Evolutionary conservation across 225 moss, liverwort and hornwort species (phyloP).

Genomic region (Marchantia paleacea): DNA sequence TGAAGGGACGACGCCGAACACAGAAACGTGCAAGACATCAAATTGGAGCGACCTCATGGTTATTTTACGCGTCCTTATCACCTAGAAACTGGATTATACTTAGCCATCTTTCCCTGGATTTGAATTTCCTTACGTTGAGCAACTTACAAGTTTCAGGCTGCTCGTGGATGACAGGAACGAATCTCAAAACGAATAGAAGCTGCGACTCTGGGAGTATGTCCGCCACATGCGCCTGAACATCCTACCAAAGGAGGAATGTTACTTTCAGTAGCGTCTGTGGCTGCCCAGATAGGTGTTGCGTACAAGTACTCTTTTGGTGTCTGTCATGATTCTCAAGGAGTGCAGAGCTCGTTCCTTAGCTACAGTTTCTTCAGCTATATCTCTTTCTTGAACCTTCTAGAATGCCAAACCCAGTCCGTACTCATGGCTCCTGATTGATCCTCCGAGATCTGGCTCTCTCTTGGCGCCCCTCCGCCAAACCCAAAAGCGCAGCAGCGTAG

Average conservation of each 20-base stretch:
- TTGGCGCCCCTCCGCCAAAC: not conserved
- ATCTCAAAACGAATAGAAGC: not conserved
- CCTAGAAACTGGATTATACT: not conserved
- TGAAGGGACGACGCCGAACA: not conserved
- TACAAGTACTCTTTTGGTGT: not conserved
- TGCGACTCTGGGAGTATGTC: not conserved
- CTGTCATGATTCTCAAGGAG: not conserved
- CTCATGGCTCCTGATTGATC: not conserved
- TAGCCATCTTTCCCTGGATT: not conserved
- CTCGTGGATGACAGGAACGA: not conserved
- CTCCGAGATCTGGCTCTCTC: not conserved
- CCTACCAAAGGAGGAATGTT: not conserved
- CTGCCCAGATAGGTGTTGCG: not conserved
- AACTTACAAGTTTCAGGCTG: not conserved
- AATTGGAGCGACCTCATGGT: not conserved
- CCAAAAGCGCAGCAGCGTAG: not conserved
- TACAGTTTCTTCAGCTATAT: not conserved
- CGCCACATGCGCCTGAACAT: not conserved
- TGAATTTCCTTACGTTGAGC: not conserved
- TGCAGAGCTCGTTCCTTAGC: not conserved
- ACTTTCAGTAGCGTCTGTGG: not conserved
- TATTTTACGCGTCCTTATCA: no score
- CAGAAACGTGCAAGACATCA: not conserved
- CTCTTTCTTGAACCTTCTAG: not conserved
- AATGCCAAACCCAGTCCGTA: not conserved